Evolutionary conservation across 495 filamentous ascomycete species (phyloP).

Genomic region (Penicillium mononematosum): DNA sequence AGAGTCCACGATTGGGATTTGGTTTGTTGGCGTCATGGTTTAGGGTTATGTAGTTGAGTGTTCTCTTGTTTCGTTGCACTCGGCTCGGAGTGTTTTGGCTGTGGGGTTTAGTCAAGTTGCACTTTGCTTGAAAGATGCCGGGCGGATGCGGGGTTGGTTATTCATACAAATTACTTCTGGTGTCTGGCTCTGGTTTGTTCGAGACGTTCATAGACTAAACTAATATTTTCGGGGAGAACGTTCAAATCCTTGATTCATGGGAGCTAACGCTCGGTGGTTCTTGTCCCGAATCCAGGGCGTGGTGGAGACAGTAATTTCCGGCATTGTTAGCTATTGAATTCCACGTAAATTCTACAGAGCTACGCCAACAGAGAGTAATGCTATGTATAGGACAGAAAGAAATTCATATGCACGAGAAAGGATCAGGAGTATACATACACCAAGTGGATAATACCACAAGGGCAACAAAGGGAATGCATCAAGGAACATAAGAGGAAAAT

Average conservation of each 20-base stretch:
- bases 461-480: constrained; percentile 11
- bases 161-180: not conserved
- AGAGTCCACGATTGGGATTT: constrained; percentile 65
- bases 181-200: not conserved
- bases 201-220: not conserved
- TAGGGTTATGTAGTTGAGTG: not conserved
- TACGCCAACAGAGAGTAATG: not conserved
- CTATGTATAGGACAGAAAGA: not conserved
- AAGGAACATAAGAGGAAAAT: constrained; percentile 5
- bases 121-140: not conserved
- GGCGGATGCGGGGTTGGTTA: not conserved
- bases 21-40: not conserved
- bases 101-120: not conserved
- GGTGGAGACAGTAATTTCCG: not conserved
- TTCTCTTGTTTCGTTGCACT: not conserved
- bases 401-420: constrained; percentile 13
- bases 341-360: not conserved
- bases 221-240: not conserved
- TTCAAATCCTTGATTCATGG: not conserved
- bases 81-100: not conserved
- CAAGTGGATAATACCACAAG: constrained; percentile 5
- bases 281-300: constrained; percentile 3
- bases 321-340: not conserved
- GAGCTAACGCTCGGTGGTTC: constrained; percentile 1
- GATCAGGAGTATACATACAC: constrained; percentile 16